Percentiles rank a stretch among this genome's conserved stretches.
phyloP scores from a whole-genome alignment of 371 early-diverging fungal species.

The Mucor indicus region DNA sequence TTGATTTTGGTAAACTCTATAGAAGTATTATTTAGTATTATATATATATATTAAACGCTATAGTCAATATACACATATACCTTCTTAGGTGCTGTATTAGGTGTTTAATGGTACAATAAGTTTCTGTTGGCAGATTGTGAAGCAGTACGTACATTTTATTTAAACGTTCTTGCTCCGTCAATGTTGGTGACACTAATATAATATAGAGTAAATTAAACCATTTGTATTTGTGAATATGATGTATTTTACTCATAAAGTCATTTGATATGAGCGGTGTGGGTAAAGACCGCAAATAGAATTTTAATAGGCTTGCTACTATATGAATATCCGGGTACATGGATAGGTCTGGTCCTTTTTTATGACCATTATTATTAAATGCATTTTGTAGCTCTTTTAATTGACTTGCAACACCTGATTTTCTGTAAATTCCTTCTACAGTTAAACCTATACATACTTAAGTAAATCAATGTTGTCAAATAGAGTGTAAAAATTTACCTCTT shows the following conservation, averaged over 20 bases:
- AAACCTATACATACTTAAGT: slow-evolving; percentile 1
- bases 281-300: slow-evolving; percentile 89
- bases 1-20: slow-evolving; percentile 52
- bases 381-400: slow-evolving; percentile 67
- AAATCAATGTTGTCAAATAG: no score
- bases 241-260: slow-evolving; percentile 49
- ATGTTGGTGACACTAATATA: background rate
- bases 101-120: slow-evolving; percentile 40
- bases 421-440: slow-evolving; percentile 72
- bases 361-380: slow-evolving; percentile 44
- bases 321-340: slow-evolving; percentile 58
- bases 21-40: background rate
- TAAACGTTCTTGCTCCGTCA: slow-evolving; percentile 18
- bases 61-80: slow-evolving; percentile 7
- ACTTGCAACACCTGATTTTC: slow-evolving; percentile 81
- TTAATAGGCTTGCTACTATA: slow-evolving; percentile 84
- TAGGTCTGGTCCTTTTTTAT: slow-evolving; percentile 36
- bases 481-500: slow-evolving; percentile 4
- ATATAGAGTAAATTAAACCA: background rate
- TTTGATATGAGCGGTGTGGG: slow-evolving; percentile 87
- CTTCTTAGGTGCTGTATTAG: slow-evolving; percentile 33
- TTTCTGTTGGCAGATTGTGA: slow-evolving; percentile 33
- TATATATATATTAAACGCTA: background rate
- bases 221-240: background rate
- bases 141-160: slow-evolving; percentile 18